Base-by-base conservation (phyloP, 2,329 filamentous ascomycete species). In the Neonectria neomacrospora region DNA sequence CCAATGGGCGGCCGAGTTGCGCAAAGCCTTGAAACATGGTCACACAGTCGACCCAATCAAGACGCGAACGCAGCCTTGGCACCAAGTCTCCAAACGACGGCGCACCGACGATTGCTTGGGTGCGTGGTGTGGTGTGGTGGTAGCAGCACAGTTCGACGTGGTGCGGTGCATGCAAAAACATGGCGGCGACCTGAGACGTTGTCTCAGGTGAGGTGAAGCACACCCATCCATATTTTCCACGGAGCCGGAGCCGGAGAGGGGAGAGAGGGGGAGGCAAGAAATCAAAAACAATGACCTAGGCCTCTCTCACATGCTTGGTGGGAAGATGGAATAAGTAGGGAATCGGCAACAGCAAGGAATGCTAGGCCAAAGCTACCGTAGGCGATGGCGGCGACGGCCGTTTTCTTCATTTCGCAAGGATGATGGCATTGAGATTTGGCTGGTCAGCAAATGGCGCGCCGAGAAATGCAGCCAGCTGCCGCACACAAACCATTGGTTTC, bases 161-260 rank as follows among this genome's bases (percentile, higher is more conserved):
- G 54, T 45, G 60, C 61, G 70, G 65, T 58, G 59, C 60, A 66
- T 62, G 70, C 65, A 68, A 63, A 66, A 70, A 61, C 53, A 65
- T 61, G 53, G 64, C 68, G 53, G 64, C 68, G 68, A 77, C 75
- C 75, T 77, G 75, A 77, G 75, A 77, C 75, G 54, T 1, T 58
- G 75, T 77, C 75, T 77, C 75, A 77, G 75, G 75, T 77, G 70
- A 74, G 67, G 61, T 72, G 64, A 71, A 66, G 67, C 51, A 59
- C 52, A 59, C 60, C 67, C 56, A 65, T 54, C 41, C 48, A 44
- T 37, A 50, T 53, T 51, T 44, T 53, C 61, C 48, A 45, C 53
- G 44, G 47, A 51, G 34, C 45, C 50, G 50, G 54, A 23, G 65
- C 66, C 39, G 50, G 20, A 54, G 44, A 70, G 58, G 56, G 44